A percentile compares a stretch with the other conserved stretches of the same genome.
phyloP scores from a whole-genome alignment of 2,329 filamentous ascomycete genomes.

The Neurospora sp. region DNA sequence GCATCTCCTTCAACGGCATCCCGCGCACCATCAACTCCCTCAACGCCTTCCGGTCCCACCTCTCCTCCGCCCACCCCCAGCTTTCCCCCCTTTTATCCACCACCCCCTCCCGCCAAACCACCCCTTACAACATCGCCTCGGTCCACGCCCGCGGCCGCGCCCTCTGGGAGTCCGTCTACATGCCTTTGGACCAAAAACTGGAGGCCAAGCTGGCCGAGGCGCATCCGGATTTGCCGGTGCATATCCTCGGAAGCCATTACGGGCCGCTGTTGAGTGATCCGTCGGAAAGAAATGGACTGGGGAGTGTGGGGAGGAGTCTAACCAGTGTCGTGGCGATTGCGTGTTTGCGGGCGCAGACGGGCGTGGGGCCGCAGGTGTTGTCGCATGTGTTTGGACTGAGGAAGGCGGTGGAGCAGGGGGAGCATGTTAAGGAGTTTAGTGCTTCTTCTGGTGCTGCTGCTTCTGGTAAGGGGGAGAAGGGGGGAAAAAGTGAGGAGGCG shows the following conservation, averaged over 20 bases:
- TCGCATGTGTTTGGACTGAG: constrained; percentile 73
- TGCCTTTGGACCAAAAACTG: constrained; percentile 64
- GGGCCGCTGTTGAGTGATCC: constrained; percentile 59
- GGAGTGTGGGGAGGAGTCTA: constrained; percentile 56
- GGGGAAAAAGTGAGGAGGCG: constrained; percentile 16
- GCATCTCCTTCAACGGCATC: constrained; percentile 73
- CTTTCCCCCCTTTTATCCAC: constrained; percentile 35
- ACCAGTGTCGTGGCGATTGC: constrained; percentile 67
- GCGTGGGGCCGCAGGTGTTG: constrained; percentile 72
- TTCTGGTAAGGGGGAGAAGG: background rate
- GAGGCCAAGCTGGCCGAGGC: constrained; percentile 60
- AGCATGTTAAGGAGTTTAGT: constrained; percentile 26
- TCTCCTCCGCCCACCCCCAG: constrained; percentile 32
- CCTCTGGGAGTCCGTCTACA: constrained; percentile 71
- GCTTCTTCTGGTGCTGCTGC: background rate
- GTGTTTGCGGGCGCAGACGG: constrained; percentile 68
- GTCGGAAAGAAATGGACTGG: constrained; percentile 8
- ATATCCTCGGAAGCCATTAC: constrained; percentile 69
- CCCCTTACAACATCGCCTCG: constrained; percentile 40
- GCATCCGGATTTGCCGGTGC: constrained; percentile 73
- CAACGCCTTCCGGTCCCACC: constrained; percentile 46
- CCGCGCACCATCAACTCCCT: constrained; percentile 78
- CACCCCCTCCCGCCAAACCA: constrained; percentile 44
- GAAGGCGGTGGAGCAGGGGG: constrained; percentile 64
- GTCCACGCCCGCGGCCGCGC: constrained; percentile 49